Evolutionary conservation across 371 early-diverging fungal genomes (phyloP), one percentile per base, ranked within the genome.

Genomic region (Mucor irregularis): DNA sequence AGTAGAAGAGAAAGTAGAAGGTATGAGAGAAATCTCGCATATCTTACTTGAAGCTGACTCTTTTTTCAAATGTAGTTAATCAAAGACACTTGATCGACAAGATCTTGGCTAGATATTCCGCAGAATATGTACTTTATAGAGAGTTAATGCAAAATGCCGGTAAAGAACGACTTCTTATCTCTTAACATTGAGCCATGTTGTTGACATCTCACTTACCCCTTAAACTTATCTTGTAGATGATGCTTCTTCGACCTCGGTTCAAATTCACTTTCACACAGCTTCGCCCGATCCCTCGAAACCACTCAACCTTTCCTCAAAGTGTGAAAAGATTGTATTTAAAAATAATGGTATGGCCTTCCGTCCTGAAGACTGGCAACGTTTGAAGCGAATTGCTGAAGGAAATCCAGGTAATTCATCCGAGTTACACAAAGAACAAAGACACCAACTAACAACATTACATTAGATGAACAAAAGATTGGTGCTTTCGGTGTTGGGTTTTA

Each of bases 1-100:
- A 0, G 67, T 66, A 1, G 85, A 84, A 56, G 85, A 84, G 58
- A 81, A 83, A 48, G 85, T 82, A 9, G 84, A 84, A 71, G 84
- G 84, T 84, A 62, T 5, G 13, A n/a, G 3, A 21, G 24, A 49
- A 26, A 10, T 14, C 19, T 5, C 4, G 4, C 21, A 22, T n/a
- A 8, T 10, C 38, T 35, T 24, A 47, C 47, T 28, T 42, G 44
- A 17, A 53, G 8, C 35, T 42, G 45, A 13, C 31, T 34, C 58
- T n/a, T n/a, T n/a, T n/a, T n/a, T n/a, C n/a, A n/a, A n/a, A n/a
- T n/a, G 10, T 51, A 78, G 92, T 93, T 4, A 94, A 96, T 71
- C 95, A 94, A 67, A 81, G 96, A 22, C 93, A 92, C 66, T 79
- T 96, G 37, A 93, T 96, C 58, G 96, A 96, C 72, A 94, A 96